Percentiles rank a stretch among this genome's conserved stretches.
Conservation (phyloP, 2,329 filamentous ascomycete species). For the Sporothrix euskadiensis region DNA sequence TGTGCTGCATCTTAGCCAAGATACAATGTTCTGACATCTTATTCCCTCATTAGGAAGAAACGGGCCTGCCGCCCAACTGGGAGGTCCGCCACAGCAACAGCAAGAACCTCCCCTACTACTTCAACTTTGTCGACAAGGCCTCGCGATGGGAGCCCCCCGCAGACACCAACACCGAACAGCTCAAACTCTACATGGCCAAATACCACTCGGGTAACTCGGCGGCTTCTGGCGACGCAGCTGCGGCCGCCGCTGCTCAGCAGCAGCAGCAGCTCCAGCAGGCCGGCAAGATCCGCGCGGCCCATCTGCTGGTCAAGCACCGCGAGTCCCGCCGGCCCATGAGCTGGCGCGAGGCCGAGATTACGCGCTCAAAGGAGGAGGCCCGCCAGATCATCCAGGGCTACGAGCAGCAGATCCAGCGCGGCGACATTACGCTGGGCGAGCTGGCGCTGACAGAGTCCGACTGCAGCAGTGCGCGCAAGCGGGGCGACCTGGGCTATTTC, state of each 20-base stretch:
- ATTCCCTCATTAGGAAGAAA: conserved; percentile 35
- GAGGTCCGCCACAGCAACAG: conserved; percentile 97
- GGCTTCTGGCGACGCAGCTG: conserved; percentile 35
- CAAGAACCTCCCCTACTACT: conserved; percentile 99
- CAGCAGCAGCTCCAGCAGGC: conserved; percentile 34
- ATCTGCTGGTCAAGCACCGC: conserved; percentile 90
- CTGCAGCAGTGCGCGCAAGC: conserved; percentile 92
- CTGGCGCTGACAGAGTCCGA: conserved; percentile 88
- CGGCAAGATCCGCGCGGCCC: conserved; percentile 90
- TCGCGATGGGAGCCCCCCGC: conserved; percentile 93
- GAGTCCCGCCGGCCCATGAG: conserved; percentile 86
- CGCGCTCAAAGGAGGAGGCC: conserved; percentile 84
- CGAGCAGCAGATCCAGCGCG: conserved; percentile 72
- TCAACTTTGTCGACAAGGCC: conserved; percentile 81
- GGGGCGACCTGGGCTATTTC: conserved; percentile 93
- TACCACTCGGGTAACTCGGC: conserved; percentile 67
- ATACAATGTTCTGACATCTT: not conserved
- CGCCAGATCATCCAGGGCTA: conserved; percentile 72
- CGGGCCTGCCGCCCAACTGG: conserved; percentile 83
- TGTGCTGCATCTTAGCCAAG: not conserved
- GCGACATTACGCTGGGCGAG: conserved; percentile 71
- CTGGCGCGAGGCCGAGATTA: conserved; percentile 90
- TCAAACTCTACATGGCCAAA: conserved; percentile 90
- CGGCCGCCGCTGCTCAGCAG: conserved; percentile 17
- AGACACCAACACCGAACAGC: conserved; percentile 84